Conservation (phyloP, 1,284 basidiomycete genomes). For the Hymenochaete sp. region DNA sequence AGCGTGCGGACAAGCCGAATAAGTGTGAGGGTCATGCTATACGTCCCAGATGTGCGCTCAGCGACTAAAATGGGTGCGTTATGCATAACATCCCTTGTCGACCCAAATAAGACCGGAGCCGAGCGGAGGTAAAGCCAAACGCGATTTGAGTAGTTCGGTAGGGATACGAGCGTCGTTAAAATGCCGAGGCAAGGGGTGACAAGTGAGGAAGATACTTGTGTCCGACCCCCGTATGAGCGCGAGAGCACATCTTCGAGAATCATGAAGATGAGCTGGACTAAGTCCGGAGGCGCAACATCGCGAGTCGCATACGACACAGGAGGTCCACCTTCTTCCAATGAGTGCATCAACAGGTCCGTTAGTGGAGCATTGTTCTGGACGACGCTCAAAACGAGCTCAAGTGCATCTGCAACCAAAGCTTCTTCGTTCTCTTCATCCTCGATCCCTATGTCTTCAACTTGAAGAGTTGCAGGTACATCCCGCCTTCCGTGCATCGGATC, state of each 20-base stretch:
- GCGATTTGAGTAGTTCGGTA: slow-evolving; percentile 66
- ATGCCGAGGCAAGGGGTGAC: slow-evolving; percentile 76
- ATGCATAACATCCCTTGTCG: slow-evolving; percentile 43
- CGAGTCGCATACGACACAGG: slow-evolving; percentile 44
- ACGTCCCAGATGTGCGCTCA: slow-evolving; percentile 67
- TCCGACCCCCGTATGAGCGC: slow-evolving; percentile 33
- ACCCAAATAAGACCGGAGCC: slow-evolving; percentile 66
- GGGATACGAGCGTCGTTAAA: slow-evolving; percentile 65
- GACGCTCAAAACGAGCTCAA: slow-evolving; percentile 73
- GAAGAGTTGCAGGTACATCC: slow-evolving; percentile 36
- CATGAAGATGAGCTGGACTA: slow-evolving; percentile 73
- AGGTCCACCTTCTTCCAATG: slow-evolving; percentile 49
- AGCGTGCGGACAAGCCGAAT: slow-evolving; percentile 71
- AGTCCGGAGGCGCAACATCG: slow-evolving; percentile 49
- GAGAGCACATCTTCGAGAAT: slow-evolving; percentile 77
- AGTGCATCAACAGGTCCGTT: slow-evolving; percentile 57
- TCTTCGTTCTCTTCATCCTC: slow-evolving; percentile 56
- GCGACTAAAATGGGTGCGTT: slow-evolving; percentile 59
- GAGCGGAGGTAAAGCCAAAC: slow-evolving; percentile 84
- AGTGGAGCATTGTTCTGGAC: slow-evolving; percentile 60
- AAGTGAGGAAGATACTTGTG: slow-evolving; percentile 46
- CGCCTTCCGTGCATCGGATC: slow-evolving; percentile 23
- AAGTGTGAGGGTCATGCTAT: slow-evolving; percentile 71
- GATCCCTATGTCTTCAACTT: slow-evolving; percentile 61
- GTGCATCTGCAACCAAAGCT: slow-evolving; percentile 54